A percentile compares a stretch with the other conserved stretches of the same genome.
phyloP scores from a whole-genome alignment of 495 filamentous ascomycete species.

The Xylaria castorea region DNA sequence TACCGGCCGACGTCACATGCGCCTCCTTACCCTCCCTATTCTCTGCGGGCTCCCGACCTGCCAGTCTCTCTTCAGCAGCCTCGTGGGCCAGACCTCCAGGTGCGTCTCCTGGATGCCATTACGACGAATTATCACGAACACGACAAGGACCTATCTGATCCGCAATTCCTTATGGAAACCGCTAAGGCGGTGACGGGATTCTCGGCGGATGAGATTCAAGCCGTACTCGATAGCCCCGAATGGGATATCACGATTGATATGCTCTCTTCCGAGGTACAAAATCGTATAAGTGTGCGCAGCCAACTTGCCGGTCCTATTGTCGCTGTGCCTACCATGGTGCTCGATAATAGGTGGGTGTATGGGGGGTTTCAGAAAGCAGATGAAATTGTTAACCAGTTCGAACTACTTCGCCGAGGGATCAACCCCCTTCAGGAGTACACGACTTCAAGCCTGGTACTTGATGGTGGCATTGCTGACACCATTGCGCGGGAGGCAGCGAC shows the following conservation, averaged over 20 bases:
- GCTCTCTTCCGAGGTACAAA: slow-evolving; percentile 31
- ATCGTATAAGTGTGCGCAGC: slow-evolving; percentile 63
- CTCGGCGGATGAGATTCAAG: slow-evolving; percentile 60
- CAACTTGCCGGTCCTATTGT: slow-evolving; percentile 56
- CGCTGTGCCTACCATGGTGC: slow-evolving; percentile 78
- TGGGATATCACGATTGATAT: slow-evolving; percentile 37
- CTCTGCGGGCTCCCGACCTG: neutral
- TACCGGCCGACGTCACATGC: neutral
- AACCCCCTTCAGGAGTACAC: slow-evolving; percentile 25
- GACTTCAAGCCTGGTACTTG: slow-evolving; percentile 24
- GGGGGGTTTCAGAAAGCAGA: slow-evolving; percentile 69
- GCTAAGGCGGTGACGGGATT: slow-evolving; percentile 60
- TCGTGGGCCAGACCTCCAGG: slow-evolving; percentile 57
- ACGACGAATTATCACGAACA: slow-evolving; percentile 75
- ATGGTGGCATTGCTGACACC: slow-evolving; percentile 24
- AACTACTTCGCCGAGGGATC: slow-evolving; percentile 38
- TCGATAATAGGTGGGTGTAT: slow-evolving; percentile 71
- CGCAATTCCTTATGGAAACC: slow-evolving; percentile 60
- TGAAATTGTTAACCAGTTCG: slow-evolving; percentile 53
- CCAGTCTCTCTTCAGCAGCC: slow-evolving; percentile 20
- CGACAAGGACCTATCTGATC: slow-evolving; percentile 74
- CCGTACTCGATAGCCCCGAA: slow-evolving; percentile 63
- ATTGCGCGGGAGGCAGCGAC: slow-evolving; percentile 19
- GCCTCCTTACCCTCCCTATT: slow-evolving; percentile 27
- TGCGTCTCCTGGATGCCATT: slow-evolving; percentile 67